Evolutionary conservation across 2,329 filamentous ascomycete species (phyloP), one percentile per base, ranked within the genome.

Genomic region (Alternaria gaisen): DNA sequence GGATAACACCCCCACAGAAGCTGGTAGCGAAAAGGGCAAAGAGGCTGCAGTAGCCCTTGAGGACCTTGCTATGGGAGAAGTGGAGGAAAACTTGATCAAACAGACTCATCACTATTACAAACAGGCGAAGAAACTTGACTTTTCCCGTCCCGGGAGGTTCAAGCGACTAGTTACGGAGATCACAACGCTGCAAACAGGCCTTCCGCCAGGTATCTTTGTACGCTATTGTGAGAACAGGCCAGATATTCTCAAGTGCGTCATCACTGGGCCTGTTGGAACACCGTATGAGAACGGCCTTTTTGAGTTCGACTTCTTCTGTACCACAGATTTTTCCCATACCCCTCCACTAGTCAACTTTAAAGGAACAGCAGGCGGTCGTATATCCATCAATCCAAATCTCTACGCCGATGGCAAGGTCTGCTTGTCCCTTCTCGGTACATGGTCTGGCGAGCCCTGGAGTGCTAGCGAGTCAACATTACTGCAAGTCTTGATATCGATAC

Each of bases 211-310:
- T 3, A 85, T 87, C 22, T 86, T 81, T 58, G 79, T 87, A 20
- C 79, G 80, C 9, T 79, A 85, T 56, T 81, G 79, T 14, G 69
- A 76, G 11, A 79, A 78, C 9, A 78, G 84, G 1, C 77, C 82
- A 0, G 84, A 86, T 63, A 62, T 83, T n/a, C 80, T 86, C 72
- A 86, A 85, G 67, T 71, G 80, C 20, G 57, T 85, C 24, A 84
- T 87, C 48, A 74, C 83, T 20, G 85, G 85, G 0, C 83, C 85
- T 0, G 65, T 66, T 5, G 82, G 73, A 14, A 86, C 84, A 7
- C 85, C 85, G 14, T 87, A 87, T 69, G 84, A 84, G 63, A 77
- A 83, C 42, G 85, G 85, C 0, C 67, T 86, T 4, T 87, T 86
- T 65, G 84, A 86, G 64, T 87, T 87, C 58, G 84, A 87, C 65